A percentile compares a stretch with the other conserved stretches of the same genome.
Evolutionary conservation across 1,284 basidiomycete genomes (phyloP).

Genomic region (Butyriboletus appendiculatus): DNA sequence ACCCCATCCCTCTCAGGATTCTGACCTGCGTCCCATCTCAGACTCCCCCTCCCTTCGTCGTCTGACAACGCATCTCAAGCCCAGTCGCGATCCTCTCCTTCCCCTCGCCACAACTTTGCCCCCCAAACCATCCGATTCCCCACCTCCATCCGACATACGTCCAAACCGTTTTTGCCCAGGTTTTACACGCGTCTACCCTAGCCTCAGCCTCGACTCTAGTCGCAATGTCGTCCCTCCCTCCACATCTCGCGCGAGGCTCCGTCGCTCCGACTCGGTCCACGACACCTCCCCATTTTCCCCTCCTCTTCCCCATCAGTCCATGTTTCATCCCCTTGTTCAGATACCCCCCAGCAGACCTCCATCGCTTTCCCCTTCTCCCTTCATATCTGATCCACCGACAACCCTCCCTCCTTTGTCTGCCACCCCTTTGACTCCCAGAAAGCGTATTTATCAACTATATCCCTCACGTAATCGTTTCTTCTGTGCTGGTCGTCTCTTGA

Average conservation of each 20-base stretch:
- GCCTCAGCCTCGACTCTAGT: conserved; percentile 56
- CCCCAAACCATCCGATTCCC: conserved; percentile 22
- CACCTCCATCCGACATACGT: conserved; percentile 16
- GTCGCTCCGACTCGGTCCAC: conserved; percentile 9
- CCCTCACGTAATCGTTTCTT: conserved; percentile 79
- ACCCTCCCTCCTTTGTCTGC: conserved; percentile 44
- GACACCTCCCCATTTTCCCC: conserved; percentile 12
- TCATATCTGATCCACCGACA: conserved; percentile 27
- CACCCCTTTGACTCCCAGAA: conserved; percentile 46
- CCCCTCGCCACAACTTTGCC: conserved; percentile 41
- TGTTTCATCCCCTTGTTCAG: conserved; percentile 27
- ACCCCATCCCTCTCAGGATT: conserved; percentile 30
- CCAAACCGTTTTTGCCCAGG: conserved; percentile 51
- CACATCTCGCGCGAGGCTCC: conserved; percentile 2
- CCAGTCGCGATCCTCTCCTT: conserved; percentile 67
- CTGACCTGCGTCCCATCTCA: conserved; percentile 30
- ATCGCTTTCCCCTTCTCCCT: conserved; percentile 35
- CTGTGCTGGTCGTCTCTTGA: conserved; percentile 67
- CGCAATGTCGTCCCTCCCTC: conserved; percentile 18
- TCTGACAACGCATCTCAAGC: conserved; percentile 46
- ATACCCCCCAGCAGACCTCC: conserved; percentile 25
- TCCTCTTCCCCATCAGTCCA: conserved; percentile 11
- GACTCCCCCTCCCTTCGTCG: conserved; percentile 36
- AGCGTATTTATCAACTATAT: conserved; percentile 61
- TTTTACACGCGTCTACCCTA: conserved; percentile 55